phyloP scores from a whole-genome alignment of 164 flowering plant genomes.

The Magnolia kwangsiensis region DNA sequence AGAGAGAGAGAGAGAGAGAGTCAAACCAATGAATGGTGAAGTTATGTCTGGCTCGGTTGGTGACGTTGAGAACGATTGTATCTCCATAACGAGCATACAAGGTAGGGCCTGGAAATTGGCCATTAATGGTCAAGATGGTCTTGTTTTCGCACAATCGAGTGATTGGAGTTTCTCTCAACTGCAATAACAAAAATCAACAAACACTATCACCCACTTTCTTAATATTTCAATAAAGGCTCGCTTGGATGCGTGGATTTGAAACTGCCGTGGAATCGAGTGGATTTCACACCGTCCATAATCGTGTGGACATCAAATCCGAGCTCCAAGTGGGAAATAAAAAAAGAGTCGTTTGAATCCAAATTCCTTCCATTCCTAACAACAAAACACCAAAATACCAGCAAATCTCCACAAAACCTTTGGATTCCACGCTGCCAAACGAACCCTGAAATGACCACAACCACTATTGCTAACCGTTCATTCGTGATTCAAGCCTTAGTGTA shows the following conservation, averaged over 20 bases:
- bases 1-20: background rate
- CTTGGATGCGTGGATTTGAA: background rate
- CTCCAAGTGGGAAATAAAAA: background rate
- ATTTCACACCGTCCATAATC: background rate
- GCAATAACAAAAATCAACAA: constrained; percentile 1
- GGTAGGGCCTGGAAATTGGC: constrained; percentile 40
- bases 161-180: constrained; percentile 23
- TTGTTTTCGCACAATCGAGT: constrained; percentile 30
- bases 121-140: constrained; percentile 37
- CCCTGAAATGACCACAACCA: too few species aligned
- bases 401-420: too few species aligned
- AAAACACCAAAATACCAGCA: too few species aligned
- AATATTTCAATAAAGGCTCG: background rate
- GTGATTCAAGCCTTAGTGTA: too few species aligned
- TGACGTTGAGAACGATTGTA: constrained; percentile 19
- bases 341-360: background rate
- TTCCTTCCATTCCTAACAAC: background rate
- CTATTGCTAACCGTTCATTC: too few species aligned
- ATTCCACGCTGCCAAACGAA: too few species aligned
- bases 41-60: constrained; percentile 24
- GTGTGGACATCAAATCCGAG: background rate
- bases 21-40: constrained; percentile 37
- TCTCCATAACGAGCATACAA: constrained; percentile 28
- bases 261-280: background rate
- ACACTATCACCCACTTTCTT: background rate